phyloP scores from a whole-genome alignment of 148 eudicot species.

The Suaeda aralocaspica region DNA sequence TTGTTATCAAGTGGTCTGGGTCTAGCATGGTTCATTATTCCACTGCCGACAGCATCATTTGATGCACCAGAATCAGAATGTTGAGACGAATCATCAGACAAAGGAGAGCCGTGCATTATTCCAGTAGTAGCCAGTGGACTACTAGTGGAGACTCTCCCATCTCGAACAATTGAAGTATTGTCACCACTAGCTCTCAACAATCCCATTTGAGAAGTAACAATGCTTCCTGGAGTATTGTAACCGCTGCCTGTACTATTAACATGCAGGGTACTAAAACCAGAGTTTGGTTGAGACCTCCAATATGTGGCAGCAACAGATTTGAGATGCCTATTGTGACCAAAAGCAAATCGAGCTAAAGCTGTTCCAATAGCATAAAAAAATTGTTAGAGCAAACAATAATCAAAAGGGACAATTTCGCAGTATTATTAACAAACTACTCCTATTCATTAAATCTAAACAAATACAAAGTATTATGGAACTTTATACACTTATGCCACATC shows the following conservation, averaged over 20 bases:
- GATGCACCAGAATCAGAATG: constrained; percentile 85
- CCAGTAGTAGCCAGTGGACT: constrained; percentile 77
- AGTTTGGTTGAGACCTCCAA: constrained; percentile 72
- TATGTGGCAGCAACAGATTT: constrained; percentile 79
- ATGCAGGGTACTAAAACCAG: constrained; percentile 59
- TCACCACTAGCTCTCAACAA: constrained; percentile 61
- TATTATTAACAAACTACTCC: background rate
- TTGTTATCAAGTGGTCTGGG: constrained; percentile 64
- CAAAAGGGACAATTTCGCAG: background rate
- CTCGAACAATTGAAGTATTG: constrained; percentile 48
- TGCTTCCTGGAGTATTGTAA: constrained; percentile 57
- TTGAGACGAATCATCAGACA: constrained; percentile 85
- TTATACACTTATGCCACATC: background rate
- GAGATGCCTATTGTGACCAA: constrained; percentile 87
- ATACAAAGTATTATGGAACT: background rate
- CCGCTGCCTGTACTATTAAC: constrained; percentile 62
- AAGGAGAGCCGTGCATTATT: constrained; percentile 86
- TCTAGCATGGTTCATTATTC: constrained; percentile 53
- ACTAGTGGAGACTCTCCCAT: constrained; percentile 78
- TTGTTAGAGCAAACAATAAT: constrained; percentile 2
- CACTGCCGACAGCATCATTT: constrained; percentile 53
- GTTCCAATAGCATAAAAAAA: constrained; percentile 26
- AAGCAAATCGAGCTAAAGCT: constrained; percentile 93
- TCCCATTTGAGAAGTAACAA: constrained; percentile 61
- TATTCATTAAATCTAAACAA: background rate